These are phyloP conservation scores for Mycena latifolia DNA, from an alignment of 768 basidiomycete species.

Conservation along the genomic window DNA sequence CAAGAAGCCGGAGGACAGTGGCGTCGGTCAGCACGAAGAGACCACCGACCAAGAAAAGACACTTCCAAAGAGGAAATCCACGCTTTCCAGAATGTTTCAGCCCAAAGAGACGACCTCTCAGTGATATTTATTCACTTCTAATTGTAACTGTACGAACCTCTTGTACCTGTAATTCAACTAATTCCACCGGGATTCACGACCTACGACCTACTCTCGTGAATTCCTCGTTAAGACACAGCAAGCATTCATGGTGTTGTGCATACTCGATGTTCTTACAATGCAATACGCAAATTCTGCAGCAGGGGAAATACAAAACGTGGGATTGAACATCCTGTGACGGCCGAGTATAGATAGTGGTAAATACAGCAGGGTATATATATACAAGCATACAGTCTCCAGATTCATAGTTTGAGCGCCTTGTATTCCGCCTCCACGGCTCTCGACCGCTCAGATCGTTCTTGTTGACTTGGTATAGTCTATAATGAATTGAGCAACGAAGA, in stretches of 20 bases:
- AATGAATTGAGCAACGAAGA: slow-evolving; percentile 11
- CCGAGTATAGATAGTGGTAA: background rate
- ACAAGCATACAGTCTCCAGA: background rate
- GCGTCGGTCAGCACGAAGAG: background rate
- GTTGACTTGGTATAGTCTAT: slow-evolving; percentile 63
- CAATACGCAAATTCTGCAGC: too few species aligned
- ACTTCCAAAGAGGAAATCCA: slow-evolving; percentile 23
- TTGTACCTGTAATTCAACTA: too few species aligned
- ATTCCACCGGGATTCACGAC: too few species aligned
- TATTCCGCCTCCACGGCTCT: slow-evolving; percentile 61
- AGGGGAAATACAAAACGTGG: too few species aligned
- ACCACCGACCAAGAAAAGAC: too few species aligned
- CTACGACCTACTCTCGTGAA: too few species aligned
- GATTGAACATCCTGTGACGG: too few species aligned
- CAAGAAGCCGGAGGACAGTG: slow-evolving; percentile 18
- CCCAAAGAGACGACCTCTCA: slow-evolving; percentile 1
- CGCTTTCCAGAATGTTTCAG: slow-evolving; percentile 28
- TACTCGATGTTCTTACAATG: too few species aligned
- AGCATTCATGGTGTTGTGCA: too few species aligned
- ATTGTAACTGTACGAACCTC: background rate
- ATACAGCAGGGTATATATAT: background rate
- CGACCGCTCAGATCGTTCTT: slow-evolving; percentile 62
- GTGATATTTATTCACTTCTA: background rate
- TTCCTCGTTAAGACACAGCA: too few species aligned
- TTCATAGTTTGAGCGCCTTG: slow-evolving; percentile 62